Conservation (phyloP, 2,329 filamentous ascomycete species). For the Colletotrichum siamense region DNA sequence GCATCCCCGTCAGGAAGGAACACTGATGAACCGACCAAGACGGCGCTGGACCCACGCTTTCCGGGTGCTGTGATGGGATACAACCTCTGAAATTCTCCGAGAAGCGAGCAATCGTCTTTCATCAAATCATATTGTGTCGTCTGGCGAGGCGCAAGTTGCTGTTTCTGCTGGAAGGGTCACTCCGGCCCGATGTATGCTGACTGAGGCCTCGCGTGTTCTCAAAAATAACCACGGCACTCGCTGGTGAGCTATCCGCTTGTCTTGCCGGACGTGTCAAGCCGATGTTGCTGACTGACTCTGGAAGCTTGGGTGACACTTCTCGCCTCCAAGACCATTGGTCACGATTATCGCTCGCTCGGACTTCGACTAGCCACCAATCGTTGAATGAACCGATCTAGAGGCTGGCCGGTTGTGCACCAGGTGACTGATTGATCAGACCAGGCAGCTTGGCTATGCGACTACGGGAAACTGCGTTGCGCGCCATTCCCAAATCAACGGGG, state of each 20-base stretch:
- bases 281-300: not conserved
- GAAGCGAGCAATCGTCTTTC: not conserved
- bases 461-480: not conserved
- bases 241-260: not conserved
- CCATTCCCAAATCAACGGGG: not conserved
- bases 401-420: not conserved
- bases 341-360: not conserved
- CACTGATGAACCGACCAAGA: not conserved
- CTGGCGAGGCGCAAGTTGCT: not conserved
- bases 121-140: not conserved
- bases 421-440: not conserved
- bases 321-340: not conserved
- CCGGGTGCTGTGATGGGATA: not conserved
- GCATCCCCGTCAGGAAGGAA: not conserved
- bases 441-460: not conserved
- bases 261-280: not conserved
- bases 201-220: not conserved
- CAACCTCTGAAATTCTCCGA: not conserved
- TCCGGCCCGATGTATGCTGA: not conserved
- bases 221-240: not conserved
- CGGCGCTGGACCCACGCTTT: not conserved
- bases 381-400: not conserved
- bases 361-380: not conserved
- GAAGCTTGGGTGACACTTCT: not conserved
- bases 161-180: not conserved